Conservation (phyloP, 1,284 basidiomycete species). For the Cryptococcus depauperatus region DNA sequence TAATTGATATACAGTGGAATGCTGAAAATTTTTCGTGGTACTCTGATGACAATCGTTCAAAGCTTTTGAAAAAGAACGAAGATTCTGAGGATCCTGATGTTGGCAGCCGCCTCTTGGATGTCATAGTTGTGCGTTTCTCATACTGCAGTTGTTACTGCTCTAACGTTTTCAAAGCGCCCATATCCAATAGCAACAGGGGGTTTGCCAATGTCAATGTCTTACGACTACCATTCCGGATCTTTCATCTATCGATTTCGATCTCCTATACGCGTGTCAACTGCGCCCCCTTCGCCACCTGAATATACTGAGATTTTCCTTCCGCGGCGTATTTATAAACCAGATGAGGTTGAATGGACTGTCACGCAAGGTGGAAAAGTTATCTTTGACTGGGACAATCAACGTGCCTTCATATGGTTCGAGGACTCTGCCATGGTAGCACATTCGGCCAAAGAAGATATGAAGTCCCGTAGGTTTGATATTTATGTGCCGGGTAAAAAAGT, state of each 20-base stretch:
- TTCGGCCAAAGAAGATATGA: conserved; percentile 3
- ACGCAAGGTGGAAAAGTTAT: conserved; percentile 23
- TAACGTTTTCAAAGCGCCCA: conserved; percentile 30
- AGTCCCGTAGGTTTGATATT: conserved; percentile 27
- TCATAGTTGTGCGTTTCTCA: conserved; percentile 54
- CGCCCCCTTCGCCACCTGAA: conserved; percentile 48
- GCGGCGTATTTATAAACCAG: conserved; percentile 20
- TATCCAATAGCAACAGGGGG: conserved; percentile 43
- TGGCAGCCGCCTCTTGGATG: conserved; percentile 67
- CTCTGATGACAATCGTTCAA: conserved; percentile 48
- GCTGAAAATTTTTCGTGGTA: conserved; percentile 95
- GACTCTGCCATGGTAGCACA: conserved; percentile 12
- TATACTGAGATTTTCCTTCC: conserved; percentile 78
- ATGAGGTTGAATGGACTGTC: conserved; percentile 15
- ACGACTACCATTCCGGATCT: conserved; percentile 19
- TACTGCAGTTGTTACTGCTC: neutral
- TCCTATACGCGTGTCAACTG: conserved; percentile 9
- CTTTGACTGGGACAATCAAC: conserved; percentile 26
- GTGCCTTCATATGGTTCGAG: conserved; percentile 37
- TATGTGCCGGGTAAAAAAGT: conserved; percentile 19
- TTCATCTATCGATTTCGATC: conserved; percentile 30
- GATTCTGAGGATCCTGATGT: conserved; percentile 61
- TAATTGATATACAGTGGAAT: conserved; percentile 58
- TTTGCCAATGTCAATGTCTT: conserved; percentile 28
- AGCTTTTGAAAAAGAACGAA: conserved; percentile 38